Conservation (phyloP, 2,329 filamentous ascomycete species). For the Calonectria hongkongensis region DNA sequence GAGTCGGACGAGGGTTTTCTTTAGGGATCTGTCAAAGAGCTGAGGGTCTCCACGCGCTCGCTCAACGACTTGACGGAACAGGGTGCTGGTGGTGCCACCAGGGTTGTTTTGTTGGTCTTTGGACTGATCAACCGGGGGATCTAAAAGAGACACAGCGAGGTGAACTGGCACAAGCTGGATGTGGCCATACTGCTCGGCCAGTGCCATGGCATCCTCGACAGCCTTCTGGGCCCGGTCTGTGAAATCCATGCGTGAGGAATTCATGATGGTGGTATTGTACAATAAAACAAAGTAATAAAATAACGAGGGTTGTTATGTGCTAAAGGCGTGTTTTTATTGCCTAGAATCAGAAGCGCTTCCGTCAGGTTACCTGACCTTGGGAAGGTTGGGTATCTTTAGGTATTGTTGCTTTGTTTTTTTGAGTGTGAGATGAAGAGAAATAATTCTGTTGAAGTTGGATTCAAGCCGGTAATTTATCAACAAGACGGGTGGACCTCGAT, state of each 20-base stretch:
- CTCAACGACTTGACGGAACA: constrained; percentile 96
- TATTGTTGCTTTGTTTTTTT: constrained; percentile 36
- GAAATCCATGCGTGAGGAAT: constrained; percentile 85
- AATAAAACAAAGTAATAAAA: constrained; percentile 16
- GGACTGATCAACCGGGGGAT: constrained; percentile 83
- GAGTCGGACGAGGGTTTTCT: constrained; percentile 92
- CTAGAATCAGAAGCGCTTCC: constrained; percentile 42
- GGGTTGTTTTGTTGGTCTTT: constrained; percentile 89
- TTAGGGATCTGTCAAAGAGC: constrained; percentile 89
- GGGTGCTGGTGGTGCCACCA: constrained; percentile 75
- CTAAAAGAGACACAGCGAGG: constrained; percentile 87
- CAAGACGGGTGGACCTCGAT: constrained; percentile 48
- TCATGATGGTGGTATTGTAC: constrained; percentile 71
- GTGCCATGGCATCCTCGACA: constrained; percentile 88
- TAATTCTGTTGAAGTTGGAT: constrained; percentile 23
- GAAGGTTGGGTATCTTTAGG: constrained; percentile 51
- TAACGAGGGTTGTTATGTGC: constrained; percentile 38
- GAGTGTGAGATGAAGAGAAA: constrained; percentile 40
- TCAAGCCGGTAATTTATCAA: constrained; percentile 53
- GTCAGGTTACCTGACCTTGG: constrained; percentile 49
- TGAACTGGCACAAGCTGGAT: constrained; percentile 93
- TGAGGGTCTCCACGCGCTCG: constrained; percentile 95
- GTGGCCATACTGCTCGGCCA: constrained; percentile 93
- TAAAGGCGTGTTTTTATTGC: constrained; percentile 33
- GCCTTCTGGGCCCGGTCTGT: constrained; percentile 95